Evolutionary conservation across 176 grass and related monocot genomes (phyloP), one percentile per base, ranked within the genome.

Genomic region (Zoysia japonica): DNA sequence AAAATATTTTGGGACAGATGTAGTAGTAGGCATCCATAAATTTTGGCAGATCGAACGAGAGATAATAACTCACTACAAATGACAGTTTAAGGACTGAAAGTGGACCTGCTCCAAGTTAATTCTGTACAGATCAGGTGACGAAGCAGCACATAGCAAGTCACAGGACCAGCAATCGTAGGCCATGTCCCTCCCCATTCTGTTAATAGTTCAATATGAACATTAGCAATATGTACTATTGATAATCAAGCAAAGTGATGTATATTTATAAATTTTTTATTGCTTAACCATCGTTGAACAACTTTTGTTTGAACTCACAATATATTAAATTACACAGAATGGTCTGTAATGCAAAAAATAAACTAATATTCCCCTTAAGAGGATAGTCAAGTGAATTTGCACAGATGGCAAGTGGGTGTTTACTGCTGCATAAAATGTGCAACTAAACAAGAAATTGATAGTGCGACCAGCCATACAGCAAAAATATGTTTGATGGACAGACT

Each of bases 171-270:
- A 92, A 86, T 97, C 91, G 55, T 97, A 97, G 44, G 85, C 80
- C 74, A 97, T 89, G 78, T 97, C 95, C 76, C 95, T 97, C 80
- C 95, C 95, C 95, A 97, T 94, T 80, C 95, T 97, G 80, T 75
- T 20, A 89, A 75, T 44, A 7, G 54, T 35, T 79, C 11, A 79
- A 41, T 78, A 62, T 36, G 35, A 35, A 81, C 11, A 79, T 65
- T 19, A 16, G 15, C 28, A 56, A 75, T 41, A 56, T 49, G 6
- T 46, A 46, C 79, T 53, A 46, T 16, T 68, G 35, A 63, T 54
- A 76, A 68, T 70, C 61, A 45, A 28, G 19, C 67, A 16, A 60
- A 49, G 16, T 63, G 6, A 83, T 12, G 8, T 43, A 12, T 60
- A 2, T 51, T 14, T 36, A 51, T 8, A 28, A 28, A 15, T 35